These are phyloP conservation scores for Botryobasidium botryosum DNA, from an alignment of 768 basidiomycete species.

Conservation along the genomic window DNA sequence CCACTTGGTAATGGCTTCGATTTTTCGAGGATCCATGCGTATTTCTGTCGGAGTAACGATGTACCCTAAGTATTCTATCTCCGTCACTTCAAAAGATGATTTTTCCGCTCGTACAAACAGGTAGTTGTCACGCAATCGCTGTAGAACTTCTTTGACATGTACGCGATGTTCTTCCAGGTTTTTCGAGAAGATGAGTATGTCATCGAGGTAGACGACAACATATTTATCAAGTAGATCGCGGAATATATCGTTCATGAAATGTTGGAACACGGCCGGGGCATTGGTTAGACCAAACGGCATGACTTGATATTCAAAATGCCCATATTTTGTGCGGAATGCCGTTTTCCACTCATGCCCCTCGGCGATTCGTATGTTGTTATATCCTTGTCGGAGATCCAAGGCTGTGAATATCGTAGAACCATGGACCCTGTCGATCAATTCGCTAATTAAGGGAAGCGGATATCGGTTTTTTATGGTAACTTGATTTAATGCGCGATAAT, in stretches of 20 bases:
- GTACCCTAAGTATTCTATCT: constrained; percentile 8
- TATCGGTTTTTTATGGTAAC: constrained; percentile 1
- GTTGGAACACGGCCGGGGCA: constrained; percentile 5
- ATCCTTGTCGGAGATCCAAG: constrained; percentile 3
- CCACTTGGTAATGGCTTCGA: constrained; percentile 15
- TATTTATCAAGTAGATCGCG: constrained; percentile 10
- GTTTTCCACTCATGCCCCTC: constrained; percentile 11
- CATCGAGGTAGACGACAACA: constrained; percentile 13
- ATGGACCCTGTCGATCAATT: not conserved
- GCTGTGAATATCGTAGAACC: not conserved
- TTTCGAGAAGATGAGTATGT: constrained; percentile 10
- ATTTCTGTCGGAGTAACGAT: not conserved
- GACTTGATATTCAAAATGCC: no score
- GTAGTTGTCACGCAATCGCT: not conserved
- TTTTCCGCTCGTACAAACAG: constrained; percentile 1
- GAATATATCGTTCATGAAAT: constrained; percentile 13
- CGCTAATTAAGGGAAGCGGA: no score
- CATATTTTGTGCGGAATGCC: constrained; percentile 3
- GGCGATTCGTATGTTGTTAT: constrained; percentile 3
- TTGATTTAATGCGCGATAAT: constrained; percentile 1
- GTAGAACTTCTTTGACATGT: constrained; percentile 6
- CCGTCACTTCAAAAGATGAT: not conserved
- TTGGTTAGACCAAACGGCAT: no score
- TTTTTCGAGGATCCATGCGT: constrained; percentile 14
- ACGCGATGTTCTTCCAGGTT: constrained; percentile 8